Percentiles rank a stretch among this genome's conserved stretches.
phyloP scores from a whole-genome alignment of 176 grass and related monocot genomes.

The Leersia perrieri region DNA sequence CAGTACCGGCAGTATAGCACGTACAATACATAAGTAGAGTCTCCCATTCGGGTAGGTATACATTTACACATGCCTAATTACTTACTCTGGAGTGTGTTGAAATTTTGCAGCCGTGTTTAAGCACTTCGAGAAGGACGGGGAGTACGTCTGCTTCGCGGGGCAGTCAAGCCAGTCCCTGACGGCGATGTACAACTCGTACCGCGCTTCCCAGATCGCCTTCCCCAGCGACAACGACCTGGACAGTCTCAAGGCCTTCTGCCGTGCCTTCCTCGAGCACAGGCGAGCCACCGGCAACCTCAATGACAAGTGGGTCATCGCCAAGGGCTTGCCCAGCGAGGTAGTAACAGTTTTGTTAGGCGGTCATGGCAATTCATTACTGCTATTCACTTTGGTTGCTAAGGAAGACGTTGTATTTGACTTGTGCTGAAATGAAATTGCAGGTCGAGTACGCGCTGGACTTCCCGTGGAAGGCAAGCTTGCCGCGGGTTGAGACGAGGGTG shows the following conservation, averaged over 20 bases:
- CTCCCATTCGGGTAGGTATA: no score
- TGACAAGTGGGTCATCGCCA: conserved; percentile 71
- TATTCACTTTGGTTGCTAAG: not conserved
- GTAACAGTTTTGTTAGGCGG: no score
- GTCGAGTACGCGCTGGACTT: conserved; percentile 1
- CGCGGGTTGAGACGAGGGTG: conserved; percentile 25
- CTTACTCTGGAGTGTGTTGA: no score
- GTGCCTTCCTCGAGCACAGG: conserved; percentile 31
- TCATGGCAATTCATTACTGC: no score
- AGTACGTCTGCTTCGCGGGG: conserved; percentile 35
- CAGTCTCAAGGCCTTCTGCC: conserved; percentile 10
- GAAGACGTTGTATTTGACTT: not conserved
- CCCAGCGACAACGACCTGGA: conserved; percentile 27
- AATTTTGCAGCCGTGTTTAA: conserved; percentile 31
- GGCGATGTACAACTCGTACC: conserved; percentile 45
- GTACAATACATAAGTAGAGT: no score
- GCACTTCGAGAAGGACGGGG: conserved; percentile 44
- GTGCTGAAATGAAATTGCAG: not conserved
- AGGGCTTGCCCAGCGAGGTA: conserved; percentile 59
- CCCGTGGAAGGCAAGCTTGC: conserved; percentile 27
- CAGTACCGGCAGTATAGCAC: no score
- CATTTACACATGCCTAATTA: no score
- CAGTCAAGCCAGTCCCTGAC: conserved; percentile 30
- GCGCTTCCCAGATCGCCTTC: conserved; percentile 38
- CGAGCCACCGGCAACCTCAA: conserved; percentile 26